Evolutionary conservation across 352 stramenopile species (phyloP), one percentile per base, ranked within the genome.

Genomic region (Blastocystis hominis): DNA sequence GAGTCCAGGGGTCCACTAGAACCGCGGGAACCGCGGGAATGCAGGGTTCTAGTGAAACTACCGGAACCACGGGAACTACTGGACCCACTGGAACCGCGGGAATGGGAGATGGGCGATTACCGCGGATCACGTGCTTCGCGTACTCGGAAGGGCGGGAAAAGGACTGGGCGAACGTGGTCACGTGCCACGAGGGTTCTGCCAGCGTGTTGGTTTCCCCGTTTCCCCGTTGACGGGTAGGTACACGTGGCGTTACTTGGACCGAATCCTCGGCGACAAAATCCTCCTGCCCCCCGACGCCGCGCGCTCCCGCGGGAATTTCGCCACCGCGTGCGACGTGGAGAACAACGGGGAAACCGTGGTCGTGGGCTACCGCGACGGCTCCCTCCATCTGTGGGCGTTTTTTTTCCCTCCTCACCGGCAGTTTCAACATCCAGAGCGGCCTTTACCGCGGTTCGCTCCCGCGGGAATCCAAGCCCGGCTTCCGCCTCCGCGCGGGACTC

Each of bases 381-480:
- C 17, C 36, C 66, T 84, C 90, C 93, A 93, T 4, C 88, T 98
- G 44, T 94, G 97, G 7, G 94, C 94, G 40, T 95, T 92, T 46
- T 86, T 86, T 93, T n/a, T 93, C 94, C 42, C 94, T 94, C 63
- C 92, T 91, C 10, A 92, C 97, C 38, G 97, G 94, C 91, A 95
- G 94, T 56, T 98, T 97, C 91, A 98, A 97, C 89, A 93, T 98
- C 86, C 95, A 98, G 90, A 97, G 93, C 44, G 94, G 95, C 20
- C 91, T 96, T 38, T 91, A 92, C 55, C 92, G 95, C 38, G 95
- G 95, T 6, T 95, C 93, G 30, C 97, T 94, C 89, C 95, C 95
- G 20, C 92, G 92, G 36, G 77, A 87, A 34, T 55, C 77, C 1
- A 87, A 87, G 77, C 77, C 77, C n/a, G 77, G 77, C 20, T 87